Evolutionary conservation across 2,329 filamentous ascomycete genomes (phyloP), one percentile per base, ranked within the genome.

Genomic region (Scopulariopsis brevicaulis): DNA sequence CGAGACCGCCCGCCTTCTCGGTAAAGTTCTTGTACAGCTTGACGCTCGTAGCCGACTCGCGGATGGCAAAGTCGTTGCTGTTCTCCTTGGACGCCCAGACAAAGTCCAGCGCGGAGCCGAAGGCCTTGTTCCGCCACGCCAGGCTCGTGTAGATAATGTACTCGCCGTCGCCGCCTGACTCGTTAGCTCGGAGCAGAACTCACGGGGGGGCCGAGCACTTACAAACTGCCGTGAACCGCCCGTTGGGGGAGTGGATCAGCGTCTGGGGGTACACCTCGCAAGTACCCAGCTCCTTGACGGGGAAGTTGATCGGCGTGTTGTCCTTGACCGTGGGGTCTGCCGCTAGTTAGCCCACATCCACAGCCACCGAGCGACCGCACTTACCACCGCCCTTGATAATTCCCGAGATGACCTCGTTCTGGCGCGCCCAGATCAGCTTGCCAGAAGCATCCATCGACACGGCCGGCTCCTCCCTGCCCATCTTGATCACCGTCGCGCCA

Each of bases 131-230:
- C 69, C 94, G 86, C 82, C 95, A 96, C 3, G 93, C 93, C 59
- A 97, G 81, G 58, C 94, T 92, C 32, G 94, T 97, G 76, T 97
- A 97, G 67, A 97, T 96, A 70, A 97, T 97, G 75, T 96, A 99
- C 73, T 99, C 94, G 62, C 94, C 94, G 69, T 99, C 94, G 63
- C 94, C 94, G 64, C 56, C 56, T 58, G 40, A 24, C 25, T 24
- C 4, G 32, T 32, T 22, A 37, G 25, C n/a, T 32, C 4, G 6
- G n/a, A 28, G n/a, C 34, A n/a, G 22, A 12, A 32, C 10, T 51
- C 24, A n/a, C 20, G 12, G 18, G 4, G 20, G 15, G 24, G 14
- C 15, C 14, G 4, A 24, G 87, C n/a, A 53, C 56, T 54, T 54
- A 58, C 56, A 58, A 54, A 80, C 77, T 20, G 77, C 71, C 54